These are phyloP conservation scores for Juncus inflexus DNA, from an alignment of 176 grass and related monocot species.

Conservation along the genomic window DNA sequence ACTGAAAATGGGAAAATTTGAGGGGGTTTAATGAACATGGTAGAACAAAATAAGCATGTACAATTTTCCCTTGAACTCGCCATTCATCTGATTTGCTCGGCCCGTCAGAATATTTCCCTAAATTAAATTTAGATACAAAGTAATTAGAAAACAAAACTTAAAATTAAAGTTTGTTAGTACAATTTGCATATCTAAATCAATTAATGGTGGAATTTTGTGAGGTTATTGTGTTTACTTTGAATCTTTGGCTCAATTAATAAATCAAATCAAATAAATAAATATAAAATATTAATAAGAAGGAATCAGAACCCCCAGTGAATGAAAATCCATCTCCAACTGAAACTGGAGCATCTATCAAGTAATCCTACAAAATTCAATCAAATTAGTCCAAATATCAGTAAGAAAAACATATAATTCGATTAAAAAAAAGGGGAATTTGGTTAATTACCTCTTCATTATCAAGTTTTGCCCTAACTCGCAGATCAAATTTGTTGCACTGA, in stretches of 20 bases:
- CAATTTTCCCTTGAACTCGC: slow-evolving; percentile 77
- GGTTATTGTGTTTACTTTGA: too few species aligned
- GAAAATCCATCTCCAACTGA: slow-evolving; percentile 89
- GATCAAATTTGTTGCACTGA: slow-evolving; percentile 21
- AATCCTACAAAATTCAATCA: slow-evolving; percentile 38
- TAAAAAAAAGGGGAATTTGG: neutral
- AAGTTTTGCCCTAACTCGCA: slow-evolving; percentile 35
- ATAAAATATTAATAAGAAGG: neutral
- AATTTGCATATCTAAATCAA: neutral
- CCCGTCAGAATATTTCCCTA: slow-evolving; percentile 83
- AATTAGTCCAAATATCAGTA: neutral
- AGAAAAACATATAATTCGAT: neutral
- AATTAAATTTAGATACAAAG: neutral
- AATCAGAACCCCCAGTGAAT: slow-evolving; percentile 64
- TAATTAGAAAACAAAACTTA: neutral
- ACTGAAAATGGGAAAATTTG: slow-evolving; percentile 4
- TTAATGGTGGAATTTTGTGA: too few species aligned
- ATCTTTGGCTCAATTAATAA: too few species aligned
- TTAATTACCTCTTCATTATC: slow-evolving; percentile 46
- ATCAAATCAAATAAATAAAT: too few species aligned
- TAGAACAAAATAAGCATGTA: slow-evolving; percentile 15
- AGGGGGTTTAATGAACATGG: neutral
- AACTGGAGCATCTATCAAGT: slow-evolving; percentile 60
- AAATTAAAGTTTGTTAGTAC: neutral
- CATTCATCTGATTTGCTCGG: slow-evolving; percentile 71